Conservation (phyloP, 2,329 filamentous ascomycete species). For the Mycosphaerella arachidis region DNA sequence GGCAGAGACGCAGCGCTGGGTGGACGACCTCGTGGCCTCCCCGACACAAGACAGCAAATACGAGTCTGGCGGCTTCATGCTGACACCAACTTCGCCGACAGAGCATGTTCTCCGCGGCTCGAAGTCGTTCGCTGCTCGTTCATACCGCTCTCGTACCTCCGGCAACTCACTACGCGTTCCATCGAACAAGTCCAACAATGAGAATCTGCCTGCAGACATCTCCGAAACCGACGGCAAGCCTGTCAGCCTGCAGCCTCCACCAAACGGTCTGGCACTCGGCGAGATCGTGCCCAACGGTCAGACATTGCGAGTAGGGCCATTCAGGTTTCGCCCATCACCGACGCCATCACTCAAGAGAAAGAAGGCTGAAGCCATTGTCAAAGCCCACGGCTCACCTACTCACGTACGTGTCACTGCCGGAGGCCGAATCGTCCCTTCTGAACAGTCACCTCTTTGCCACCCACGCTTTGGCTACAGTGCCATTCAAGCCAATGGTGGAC, state of each 20-base stretch:
- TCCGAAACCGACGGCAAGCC: constrained; percentile 17
- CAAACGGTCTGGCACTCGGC: constrained; percentile 25
- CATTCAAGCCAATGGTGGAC: constrained; percentile 34
- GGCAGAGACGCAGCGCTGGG: constrained; percentile 11
- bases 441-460: constrained; percentile 37
- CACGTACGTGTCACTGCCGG: constrained; percentile 50
- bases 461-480: constrained; percentile 38
- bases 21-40: constrained; percentile 21
- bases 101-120: constrained; percentile 37
- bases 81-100: constrained; percentile 19
- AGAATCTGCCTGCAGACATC: constrained; percentile 26
- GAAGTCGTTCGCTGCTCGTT: constrained; percentile 36
- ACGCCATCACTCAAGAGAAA: constrained; percentile 48
- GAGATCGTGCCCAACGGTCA: constrained; percentile 34
- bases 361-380: constrained; percentile 47
- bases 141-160: constrained; percentile 31
- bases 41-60: constrained; percentile 1
- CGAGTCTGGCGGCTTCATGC: neutral
- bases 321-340: constrained; percentile 38
- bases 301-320: constrained; percentile 19
- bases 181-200: constrained; percentile 28
- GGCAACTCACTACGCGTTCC: constrained; percentile 28
- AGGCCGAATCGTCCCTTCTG: constrained; percentile 50
- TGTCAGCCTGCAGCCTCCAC: constrained; percentile 9
- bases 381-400: constrained; percentile 49